Evolutionary conservation across 2,329 filamentous ascomycete genomes (phyloP), one percentile per base, ranked within the genome.

Genomic region (Hypoxylon sp.): DNA sequence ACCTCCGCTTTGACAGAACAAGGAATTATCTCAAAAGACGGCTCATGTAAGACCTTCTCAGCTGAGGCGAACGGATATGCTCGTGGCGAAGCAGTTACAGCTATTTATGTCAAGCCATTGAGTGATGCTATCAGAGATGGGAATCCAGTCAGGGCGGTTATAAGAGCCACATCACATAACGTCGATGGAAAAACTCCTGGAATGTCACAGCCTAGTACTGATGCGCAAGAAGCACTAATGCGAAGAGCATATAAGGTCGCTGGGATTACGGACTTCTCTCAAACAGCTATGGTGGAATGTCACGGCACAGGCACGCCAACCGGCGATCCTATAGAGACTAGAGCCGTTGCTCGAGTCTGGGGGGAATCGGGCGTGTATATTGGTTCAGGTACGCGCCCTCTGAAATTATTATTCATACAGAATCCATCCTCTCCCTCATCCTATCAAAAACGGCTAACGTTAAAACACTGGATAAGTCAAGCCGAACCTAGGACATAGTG

Each of bases 61-160:
- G 75, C 78, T 2, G 72, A 76, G 6, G 86, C 83, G 0, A 78
- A 85, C 58, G 86, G 86, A 0, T 88, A 86, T 61, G 83, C 78
- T 0, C 79, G 84, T 5, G 85, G 82, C 1, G 86, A 88, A 66
- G 86, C 82, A 4, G 72, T 83, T 13, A 80, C 74, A 2, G 76
- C 79, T 5, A 60, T 87, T 5, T 75, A 82, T 5, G 63, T 88
- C 0, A 87, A 87, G 74, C 77, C 72, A 0, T 72, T 87, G 0
- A 75, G 78, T 2, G 79, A 82, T 46, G 86, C 85, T 0, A 63
- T 87, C 3, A 74, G 76, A 2, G 84, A 85, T 51, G 80, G 81
- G 2, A 82, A 87, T 63, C 80, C 80, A 0, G 74, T 84, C 4
- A 74, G 80, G 1, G 78, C 78, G 0, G 75, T 84, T 1, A 80